Evolutionary conservation across 495 filamentous ascomycete species (phyloP), one percentile per base, ranked within the genome.

Genomic region (Penicillium taxi): DNA sequence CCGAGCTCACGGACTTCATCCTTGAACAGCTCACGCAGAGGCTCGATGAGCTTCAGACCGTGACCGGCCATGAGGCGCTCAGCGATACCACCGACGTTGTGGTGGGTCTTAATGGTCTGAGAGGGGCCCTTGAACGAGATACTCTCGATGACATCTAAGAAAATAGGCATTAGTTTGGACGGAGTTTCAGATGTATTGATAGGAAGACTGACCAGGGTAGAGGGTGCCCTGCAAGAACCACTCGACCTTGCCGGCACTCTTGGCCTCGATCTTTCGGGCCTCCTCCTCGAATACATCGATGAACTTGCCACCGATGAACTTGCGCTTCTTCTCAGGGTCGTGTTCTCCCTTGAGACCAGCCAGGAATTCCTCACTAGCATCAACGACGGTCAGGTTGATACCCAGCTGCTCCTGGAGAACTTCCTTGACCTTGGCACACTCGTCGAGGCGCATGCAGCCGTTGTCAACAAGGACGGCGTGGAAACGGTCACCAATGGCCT

Each of bases 251-350:
- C 81, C 85, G 3, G 83, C 80, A 35, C 84, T 81, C 21, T 52
- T 44, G 16, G 48, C 48, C 17, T 53, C 50, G 33, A 53, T 53
- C 49, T 52, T 6, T 22, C 8, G 15, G 2, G 86, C 88, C 41
- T 85, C 79, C 20, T 78, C 70, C 56, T 94, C 79, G 61, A 95
- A 96, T 15, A 94, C 61, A 42, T 95, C 87, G 52, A 96, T 96
- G 59, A 89, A 81, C 14, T 74, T 81, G 41, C 69, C 70, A 20
- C 87, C 90, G 50, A 98, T 96, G 50, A 96, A 78, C 66, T 91
- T 96, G 18, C 90, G 75, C 73, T 98, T 98, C 62, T 80, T 73
- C 63, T 96, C 90, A 0, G 91, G 91, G 26, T 95, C 84, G 0
- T 48, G 48, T 24, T 91, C 75, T 17, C 86, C 89, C 57, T 80